Conservation (phyloP, 1,139 yeast genomes). For the Blastobotrys illinoisensis region DNA sequence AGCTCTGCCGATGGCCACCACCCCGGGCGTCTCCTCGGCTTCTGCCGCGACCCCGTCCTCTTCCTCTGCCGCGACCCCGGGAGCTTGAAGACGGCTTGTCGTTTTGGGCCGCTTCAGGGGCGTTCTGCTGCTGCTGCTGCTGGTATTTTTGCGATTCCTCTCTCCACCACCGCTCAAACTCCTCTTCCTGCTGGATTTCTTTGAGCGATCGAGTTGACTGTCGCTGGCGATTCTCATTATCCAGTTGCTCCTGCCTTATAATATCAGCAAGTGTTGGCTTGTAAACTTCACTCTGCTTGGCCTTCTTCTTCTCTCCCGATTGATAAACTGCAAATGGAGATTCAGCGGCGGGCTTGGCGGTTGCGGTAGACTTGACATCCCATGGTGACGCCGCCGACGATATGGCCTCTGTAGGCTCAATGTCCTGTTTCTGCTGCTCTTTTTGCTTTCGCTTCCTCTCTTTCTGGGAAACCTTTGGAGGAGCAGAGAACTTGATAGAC, state of each 20-base stretch:
- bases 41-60: constrained; percentile 4
- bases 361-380: constrained; percentile 5
- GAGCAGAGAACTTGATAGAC: neutral
- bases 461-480: constrained; percentile 43
- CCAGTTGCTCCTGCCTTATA: constrained; percentile 46
- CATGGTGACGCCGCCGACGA: constrained; percentile 9
- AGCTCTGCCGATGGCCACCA: neutral
- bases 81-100: constrained; percentile 1
- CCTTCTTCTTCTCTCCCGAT: constrained; percentile 7
- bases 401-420: neutral
- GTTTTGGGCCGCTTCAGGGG: too few species aligned
- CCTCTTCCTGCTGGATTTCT: constrained; percentile 74
- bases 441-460: constrained; percentile 41
- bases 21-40: constrained; percentile 1
- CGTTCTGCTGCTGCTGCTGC: neutral
- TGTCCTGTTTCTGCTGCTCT: neutral
- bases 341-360: neutral
- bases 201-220: constrained; percentile 43
- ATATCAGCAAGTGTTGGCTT: constrained; percentile 35
- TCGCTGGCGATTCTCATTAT: constrained; percentile 36
- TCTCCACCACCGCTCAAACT: constrained; percentile 79
- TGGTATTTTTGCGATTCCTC: constrained; percentile 41
- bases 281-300: constrained; percentile 13
- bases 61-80: neutral
- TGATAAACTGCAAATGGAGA: constrained; percentile 16